Percentiles rank a stretch among this genome's conserved stretches.
phyloP scores from a whole-genome alignment of 1,284 basidiomycete species.

The Anthracocystis setariae region DNA sequence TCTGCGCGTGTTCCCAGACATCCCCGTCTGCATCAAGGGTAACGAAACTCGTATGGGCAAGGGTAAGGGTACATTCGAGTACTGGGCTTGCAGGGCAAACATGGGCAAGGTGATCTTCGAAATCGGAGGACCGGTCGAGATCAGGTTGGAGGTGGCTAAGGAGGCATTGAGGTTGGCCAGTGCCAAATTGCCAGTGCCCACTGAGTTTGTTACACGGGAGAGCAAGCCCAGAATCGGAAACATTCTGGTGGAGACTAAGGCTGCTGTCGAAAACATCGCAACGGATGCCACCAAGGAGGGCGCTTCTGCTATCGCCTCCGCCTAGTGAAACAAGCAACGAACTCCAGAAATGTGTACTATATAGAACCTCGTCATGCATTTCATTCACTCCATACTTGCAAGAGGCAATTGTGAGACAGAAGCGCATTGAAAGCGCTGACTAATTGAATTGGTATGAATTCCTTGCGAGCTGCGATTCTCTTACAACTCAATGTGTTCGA shows the following conservation, averaged over 20 bases:
- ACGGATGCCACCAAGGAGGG: background rate
- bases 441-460: too few relatives aligned
- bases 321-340: background rate
- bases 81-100: constrained; percentile 93
- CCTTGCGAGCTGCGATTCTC: too few relatives aligned
- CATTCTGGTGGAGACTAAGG: constrained; percentile 48
- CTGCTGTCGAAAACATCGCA: background rate
- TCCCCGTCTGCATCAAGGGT: constrained; percentile 97
- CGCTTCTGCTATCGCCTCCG: constrained; percentile 2
- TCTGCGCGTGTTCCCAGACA: constrained; percentile 92
- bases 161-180: constrained; percentile 89
- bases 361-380: background rate
- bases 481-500: constrained; percentile 39
- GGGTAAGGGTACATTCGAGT: constrained; percentile 97
- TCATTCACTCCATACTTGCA: too few relatives aligned
- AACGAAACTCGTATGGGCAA: constrained; percentile 99
- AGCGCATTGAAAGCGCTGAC: too few relatives aligned
- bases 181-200: constrained; percentile 86
- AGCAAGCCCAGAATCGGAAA: constrained; percentile 82
- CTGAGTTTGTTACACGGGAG: constrained; percentile 83
- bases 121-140: constrained; percentile 82
- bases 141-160: constrained; percentile 90
- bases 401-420: too few relatives aligned
- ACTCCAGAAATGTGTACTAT: background rate
- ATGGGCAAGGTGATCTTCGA: constrained; percentile 95